A percentile compares a stretch with the other conserved stretches of the same genome.
Conservation (phyloP, 495 filamentous ascomycete species). For the Daldinia concentrica region DNA sequence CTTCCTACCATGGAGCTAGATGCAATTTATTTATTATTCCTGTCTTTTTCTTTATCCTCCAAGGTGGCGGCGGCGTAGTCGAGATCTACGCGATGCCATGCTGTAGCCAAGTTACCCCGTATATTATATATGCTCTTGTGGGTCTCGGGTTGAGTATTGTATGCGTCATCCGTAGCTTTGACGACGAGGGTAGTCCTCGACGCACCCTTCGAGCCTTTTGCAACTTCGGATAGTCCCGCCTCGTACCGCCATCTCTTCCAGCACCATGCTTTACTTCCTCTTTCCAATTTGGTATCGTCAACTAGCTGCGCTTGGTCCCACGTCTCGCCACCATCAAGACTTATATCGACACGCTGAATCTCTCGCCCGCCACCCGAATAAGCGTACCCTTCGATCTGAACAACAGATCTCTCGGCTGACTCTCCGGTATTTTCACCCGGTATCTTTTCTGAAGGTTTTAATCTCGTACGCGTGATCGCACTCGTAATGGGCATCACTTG, state of each 20-base stretch:
- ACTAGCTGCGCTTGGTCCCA: constrained; percentile 64
- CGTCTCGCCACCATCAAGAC: constrained; percentile 61
- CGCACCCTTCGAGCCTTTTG: constrained; percentile 51
- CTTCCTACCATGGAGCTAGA: background rate
- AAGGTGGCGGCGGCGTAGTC: constrained; percentile 23
- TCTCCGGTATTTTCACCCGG: constrained; percentile 9
- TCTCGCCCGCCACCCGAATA: constrained; percentile 67
- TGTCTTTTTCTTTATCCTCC: background rate
- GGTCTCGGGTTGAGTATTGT: constrained; percentile 65
- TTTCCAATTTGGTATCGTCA: constrained; percentile 48
- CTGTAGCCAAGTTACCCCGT: constrained; percentile 63
- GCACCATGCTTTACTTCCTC: constrained; percentile 57
- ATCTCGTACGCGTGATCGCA: constrained; percentile 53
- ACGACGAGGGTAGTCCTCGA: constrained; percentile 58
- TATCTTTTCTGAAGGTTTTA: constrained; percentile 16
- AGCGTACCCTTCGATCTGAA: constrained; percentile 64
- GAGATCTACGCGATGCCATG: constrained; percentile 62
- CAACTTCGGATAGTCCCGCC: constrained; percentile 53
- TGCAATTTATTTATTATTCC: background rate
- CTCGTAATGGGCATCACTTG: constrained; percentile 70
- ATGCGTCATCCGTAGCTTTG: constrained; percentile 67
- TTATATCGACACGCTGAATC: constrained; percentile 65
- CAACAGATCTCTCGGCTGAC: constrained; percentile 35
- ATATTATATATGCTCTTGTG: constrained; percentile 63
- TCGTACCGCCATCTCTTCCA: constrained; percentile 65